These are phyloP conservation scores for Trypanosomatidae sp. DNA, from an alignment of 208 protist species.

Conservation along the genomic window DNA sequence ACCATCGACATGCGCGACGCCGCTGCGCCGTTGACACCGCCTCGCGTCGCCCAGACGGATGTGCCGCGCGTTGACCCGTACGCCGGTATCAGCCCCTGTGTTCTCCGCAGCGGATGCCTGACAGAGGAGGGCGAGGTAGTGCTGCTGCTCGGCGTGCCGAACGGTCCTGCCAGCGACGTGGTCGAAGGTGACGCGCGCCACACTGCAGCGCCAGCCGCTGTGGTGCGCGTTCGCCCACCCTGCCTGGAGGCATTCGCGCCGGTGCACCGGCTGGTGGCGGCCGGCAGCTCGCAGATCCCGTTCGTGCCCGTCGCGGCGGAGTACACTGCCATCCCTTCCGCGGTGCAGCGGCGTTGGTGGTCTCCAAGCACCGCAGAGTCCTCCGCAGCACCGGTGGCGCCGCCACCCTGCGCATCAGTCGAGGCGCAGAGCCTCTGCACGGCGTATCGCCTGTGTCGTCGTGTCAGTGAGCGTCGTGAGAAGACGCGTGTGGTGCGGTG, in stretches of 20 bases:
- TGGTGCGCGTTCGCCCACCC: slow-evolving; percentile 21
- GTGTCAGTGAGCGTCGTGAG: neutral
- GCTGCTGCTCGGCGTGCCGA: slow-evolving; percentile 22
- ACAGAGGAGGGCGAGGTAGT: slow-evolving; percentile 27
- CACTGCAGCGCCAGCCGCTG: slow-evolving; percentile 6
- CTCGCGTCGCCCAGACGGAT: neutral
- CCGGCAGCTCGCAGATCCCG: slow-evolving; percentile 33
- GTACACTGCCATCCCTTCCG: slow-evolving; percentile 16
- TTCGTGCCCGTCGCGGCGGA: slow-evolving; percentile 20
- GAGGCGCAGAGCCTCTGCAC: neutral
- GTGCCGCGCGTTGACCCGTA: no score
- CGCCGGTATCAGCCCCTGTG: neutral
- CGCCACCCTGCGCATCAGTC: neutral
- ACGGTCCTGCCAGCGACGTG: neutral
- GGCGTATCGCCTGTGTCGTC: slow-evolving; percentile 10
- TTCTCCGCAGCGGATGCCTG: slow-evolving; percentile 23
- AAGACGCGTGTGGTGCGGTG: slow-evolving; percentile 13
- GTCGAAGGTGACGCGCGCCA: neutral
- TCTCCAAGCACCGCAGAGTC: neutral
- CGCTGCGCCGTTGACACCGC: neutral
- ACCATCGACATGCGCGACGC: neutral
- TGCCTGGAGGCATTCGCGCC: slow-evolving; percentile 52
- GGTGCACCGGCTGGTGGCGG: slow-evolving; percentile 31
- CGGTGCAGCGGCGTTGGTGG: slow-evolving; percentile 4
- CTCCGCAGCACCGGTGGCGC: no score